Evolutionary conservation across 805 yeast species (phyloP), one percentile per base, ranked within the genome.

Genomic region (Ogataea corticis): DNA sequence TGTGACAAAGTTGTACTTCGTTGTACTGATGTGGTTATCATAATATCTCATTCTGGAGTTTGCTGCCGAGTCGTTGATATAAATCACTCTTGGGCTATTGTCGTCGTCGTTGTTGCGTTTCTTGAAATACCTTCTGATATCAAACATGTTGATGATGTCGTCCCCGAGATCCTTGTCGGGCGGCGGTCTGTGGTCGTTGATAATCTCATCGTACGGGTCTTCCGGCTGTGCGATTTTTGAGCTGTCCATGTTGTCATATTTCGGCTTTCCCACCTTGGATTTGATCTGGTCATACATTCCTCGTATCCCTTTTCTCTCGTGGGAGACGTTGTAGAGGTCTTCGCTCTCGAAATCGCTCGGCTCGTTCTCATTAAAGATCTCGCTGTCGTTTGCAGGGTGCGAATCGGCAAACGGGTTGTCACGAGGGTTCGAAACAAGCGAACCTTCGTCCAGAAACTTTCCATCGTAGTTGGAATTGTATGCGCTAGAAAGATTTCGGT

Each of bases 1-100:
- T 0, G 99, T 95, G 18, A 94, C 96, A 48, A 82, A 67, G 63
- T 94, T 95, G 71, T 95, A 94, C 64, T 94, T 94, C 11, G 99
- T 91, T 4, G 99, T 95, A 23, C 96, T 86, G 52, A 94, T 84
- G 62, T 91, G 91, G 66, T 94, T 94, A 48, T 83, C 91, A 45
- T 77, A 73, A 67, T 79, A 92, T 2, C 82, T 74, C 49, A 71
- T 73, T 2, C 77, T 66, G 7, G 66, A 56, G 58, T 87, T 87
- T 9, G 79, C 73, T 6, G 66, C 60, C 31, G 72, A 72, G 59
- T 86, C 83, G 70, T 87, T 87, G 40, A 91, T 62, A 55, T 77
- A 73, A 17, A 92, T 83, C n/a, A 73, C 58, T 49, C 94, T 73
- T 23, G 89, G 87, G 7, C 79, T 80, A 14, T 42, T 32, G 43